Base-by-base conservation (phyloP, 495 filamentous ascomycete genomes). In the Alectoria sarmentosa region DNA sequence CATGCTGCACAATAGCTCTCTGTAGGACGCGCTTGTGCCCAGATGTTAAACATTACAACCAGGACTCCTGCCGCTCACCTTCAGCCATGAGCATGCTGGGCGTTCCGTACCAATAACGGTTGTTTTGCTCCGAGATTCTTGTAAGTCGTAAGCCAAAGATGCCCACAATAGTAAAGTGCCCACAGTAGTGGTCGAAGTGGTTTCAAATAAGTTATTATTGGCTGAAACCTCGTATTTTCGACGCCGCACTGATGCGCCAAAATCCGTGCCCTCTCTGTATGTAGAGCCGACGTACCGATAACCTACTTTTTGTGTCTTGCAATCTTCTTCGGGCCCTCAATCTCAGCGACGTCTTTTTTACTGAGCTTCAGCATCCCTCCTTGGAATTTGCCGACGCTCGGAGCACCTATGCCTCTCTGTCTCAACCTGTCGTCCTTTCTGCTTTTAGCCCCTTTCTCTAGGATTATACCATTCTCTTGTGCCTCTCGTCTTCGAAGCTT, bases 401-500 rank as follows among this genome's bases (percentile, higher is more conserved):
- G 90, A 52, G 83, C 83, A 56, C 85, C 89, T 69, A 96, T 82
- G 6, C 85, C 85, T 69, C 84, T 81, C 57, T 91, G 84, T 64
- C 83, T 80, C 64, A 75, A 81, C 46, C 77, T 75, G 19, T 65
- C 70, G 10, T 75, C 76, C 39, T 73, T 77, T 63, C 73, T 79
- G 57, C 71, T 65, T 63, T 81, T 85, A 57, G 72, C 76, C 7
- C 73, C 76, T 66, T 71, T 74, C 78, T 98, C 94, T 4, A 98
- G 78, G 62, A 98, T 84, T 65, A 98, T 88, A 10, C 94, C 94
- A 67, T 92, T 95, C 76, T 97, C 92, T 68, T 82, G 84, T 10
- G 94, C 94, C 69, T 96, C 90, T 37, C 75, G 78, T 38, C 94
- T 77, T 41, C 94, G 77, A 71, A 79, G 88, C 3, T 83, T 79